Conservation (phyloP, 2,329 filamentous ascomycete species). For the Escovopsis weberi region DNA sequence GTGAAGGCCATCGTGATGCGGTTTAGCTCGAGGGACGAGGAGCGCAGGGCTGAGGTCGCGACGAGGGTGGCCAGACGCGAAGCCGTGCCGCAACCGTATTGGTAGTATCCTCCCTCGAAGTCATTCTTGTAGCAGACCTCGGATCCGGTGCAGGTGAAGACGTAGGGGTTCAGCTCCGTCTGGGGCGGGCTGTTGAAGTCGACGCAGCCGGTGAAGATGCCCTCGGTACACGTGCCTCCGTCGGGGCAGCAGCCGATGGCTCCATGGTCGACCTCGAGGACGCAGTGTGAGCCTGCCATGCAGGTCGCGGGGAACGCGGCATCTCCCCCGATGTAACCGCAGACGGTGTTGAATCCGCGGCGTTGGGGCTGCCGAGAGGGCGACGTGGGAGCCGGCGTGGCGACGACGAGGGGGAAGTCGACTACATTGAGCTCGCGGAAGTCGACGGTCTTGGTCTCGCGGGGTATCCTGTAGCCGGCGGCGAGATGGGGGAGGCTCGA, state of each 20-base stretch:
- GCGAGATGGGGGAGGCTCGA: slow-evolving; percentile 16
- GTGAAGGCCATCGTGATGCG: slow-evolving; percentile 28
- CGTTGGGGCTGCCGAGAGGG: slow-evolving; percentile 20
- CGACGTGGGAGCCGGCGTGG: slow-evolving; percentile 25
- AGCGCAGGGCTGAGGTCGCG: slow-evolving; percentile 29
- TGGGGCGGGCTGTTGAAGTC: slow-evolving; percentile 35
- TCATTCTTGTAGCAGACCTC: slow-evolving; percentile 41
- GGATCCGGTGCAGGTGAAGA: slow-evolving; percentile 38
- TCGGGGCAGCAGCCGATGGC: slow-evolving; percentile 45
- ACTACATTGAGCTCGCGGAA: slow-evolving; percentile 24
- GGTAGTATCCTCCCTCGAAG: slow-evolving; percentile 39
- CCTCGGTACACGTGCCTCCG: slow-evolving; percentile 32
- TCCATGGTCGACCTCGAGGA: slow-evolving; percentile 32
- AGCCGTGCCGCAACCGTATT: slow-evolving; percentile 40
- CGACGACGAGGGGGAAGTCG: slow-evolving; percentile 19
- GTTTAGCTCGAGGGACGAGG: slow-evolving; percentile 18
- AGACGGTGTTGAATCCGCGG: slow-evolving; percentile 38
- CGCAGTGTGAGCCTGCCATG: slow-evolving; percentile 42
- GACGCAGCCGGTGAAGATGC: slow-evolving; percentile 43
- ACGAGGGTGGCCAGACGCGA: slow-evolving; percentile 35
- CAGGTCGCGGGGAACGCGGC: slow-evolving; percentile 40
- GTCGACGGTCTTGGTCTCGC: slow-evolving; percentile 23
- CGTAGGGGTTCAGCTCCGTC: slow-evolving; percentile 38
- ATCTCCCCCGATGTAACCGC: slow-evolving; percentile 42
- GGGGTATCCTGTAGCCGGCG: slow-evolving; percentile 25